phyloP scores from a whole-genome alignment of 306 rosid genomes.

The Cucumis melo region DNA sequence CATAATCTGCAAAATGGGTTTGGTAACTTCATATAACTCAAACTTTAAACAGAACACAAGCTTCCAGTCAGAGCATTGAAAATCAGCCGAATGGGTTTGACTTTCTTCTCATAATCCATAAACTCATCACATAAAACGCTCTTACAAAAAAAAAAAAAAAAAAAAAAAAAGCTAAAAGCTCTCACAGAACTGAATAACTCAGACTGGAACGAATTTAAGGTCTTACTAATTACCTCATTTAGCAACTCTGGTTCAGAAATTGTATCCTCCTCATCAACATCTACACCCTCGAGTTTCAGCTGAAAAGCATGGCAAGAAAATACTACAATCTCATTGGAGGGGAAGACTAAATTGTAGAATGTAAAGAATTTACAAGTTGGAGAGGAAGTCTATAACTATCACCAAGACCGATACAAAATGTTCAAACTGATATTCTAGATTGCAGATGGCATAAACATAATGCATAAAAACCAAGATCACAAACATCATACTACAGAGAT shows the following conservation, averaged over 20 bases:
- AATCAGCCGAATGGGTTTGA: not conserved
- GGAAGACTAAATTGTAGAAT: not conserved
- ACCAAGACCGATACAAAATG: not conserved
- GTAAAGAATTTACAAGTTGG: not conserved
- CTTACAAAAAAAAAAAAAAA: not conserved
- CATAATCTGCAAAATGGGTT: slow-evolving; percentile 47
- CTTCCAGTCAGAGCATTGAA: not conserved
- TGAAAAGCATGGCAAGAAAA: slow-evolving; percentile 17
- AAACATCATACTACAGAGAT: not conserved
- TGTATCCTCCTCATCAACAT: slow-evolving; percentile 78
- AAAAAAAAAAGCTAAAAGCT: not conserved
- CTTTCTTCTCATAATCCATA: not conserved
- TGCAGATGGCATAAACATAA: not conserved
- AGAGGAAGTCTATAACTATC: not conserved
- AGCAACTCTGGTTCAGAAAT: slow-evolving; percentile 58
- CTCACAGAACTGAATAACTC: not conserved
- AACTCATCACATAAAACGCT: not conserved
- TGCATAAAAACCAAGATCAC: not conserved
- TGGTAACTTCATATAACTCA: not conserved
- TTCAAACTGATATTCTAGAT: not conserved
- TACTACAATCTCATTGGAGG: not conserved
- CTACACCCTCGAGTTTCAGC: slow-evolving; percentile 70
- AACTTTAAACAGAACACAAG: not conserved
- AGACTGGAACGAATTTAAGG: not conserved
- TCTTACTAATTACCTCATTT: slow-evolving; percentile 46